phyloP scores from a whole-genome alignment of 106 monocot genomes.

The Acorus calamus region DNA sequence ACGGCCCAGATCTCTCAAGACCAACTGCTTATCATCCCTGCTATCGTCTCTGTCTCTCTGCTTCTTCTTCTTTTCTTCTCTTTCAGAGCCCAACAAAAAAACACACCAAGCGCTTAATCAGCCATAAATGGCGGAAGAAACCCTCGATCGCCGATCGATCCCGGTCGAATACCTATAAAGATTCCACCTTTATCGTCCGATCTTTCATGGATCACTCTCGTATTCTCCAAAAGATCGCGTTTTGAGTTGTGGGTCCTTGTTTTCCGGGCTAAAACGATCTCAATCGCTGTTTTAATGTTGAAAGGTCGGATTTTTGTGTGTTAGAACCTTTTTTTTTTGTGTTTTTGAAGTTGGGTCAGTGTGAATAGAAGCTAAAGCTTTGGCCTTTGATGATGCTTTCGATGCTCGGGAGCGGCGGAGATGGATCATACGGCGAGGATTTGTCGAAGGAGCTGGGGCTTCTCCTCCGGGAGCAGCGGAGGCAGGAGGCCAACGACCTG shows the following conservation, averaged over 20 bases:
- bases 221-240: neutral
- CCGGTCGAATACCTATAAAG: neutral
- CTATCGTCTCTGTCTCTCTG: neutral
- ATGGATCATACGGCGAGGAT: conserved; percentile 1
- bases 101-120: neutral
- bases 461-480: conserved; percentile 24
- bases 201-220: neutral
- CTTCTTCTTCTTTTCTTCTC: neutral
- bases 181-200: conserved; percentile 3
- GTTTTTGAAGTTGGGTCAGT: too few relatives aligned
- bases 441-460: conserved; percentile 21
- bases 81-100: neutral
- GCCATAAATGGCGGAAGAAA: conserved; percentile 7
- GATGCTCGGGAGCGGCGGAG: conserved; percentile 14
- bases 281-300: neutral
- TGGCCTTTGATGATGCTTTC: conserved; percentile 32
- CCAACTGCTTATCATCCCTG: conserved; percentile 13
- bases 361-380: neutral
- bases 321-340: too few relatives aligned
- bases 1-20: neutral
- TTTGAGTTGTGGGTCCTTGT: neutral
- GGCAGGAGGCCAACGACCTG: conserved; percentile 24
- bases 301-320: conserved; percentile 5
- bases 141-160: conserved; percentile 5
- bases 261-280: neutral